Base-by-base conservation (phyloP, 208 protist species). In the Leishmania amazonensis region DNA sequence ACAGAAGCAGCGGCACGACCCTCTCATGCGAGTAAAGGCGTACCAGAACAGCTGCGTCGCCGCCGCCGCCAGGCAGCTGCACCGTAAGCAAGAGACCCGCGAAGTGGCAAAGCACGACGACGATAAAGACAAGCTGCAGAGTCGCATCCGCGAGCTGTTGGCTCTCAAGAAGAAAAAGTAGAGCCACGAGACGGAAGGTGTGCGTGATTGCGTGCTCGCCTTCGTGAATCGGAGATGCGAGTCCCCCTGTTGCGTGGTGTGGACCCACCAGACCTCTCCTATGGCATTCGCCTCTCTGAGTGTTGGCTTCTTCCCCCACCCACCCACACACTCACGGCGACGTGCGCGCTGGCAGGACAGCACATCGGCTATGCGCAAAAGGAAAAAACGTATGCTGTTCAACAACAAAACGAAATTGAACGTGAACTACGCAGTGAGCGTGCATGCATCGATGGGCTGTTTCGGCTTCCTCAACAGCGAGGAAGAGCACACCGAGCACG, bases 1-100 rank as follows among this genome's bases (percentile, higher is more conserved):
- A 21, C 84, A 95, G 77, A 97, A 97, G 79, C 79, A 89, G 62
- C 81, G 86, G 9, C 85, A 93, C 17, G 94, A 97, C 75, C 94
- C 94, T 6, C 81, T 96, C 11, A 51, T 84, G 49, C 85, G 88
- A 38, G 87, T 96, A 65, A 76, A 88, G 79, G 75, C 84, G 45
- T 90, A 93, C 74, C 84, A 95, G 53, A 94, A 97, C 78, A 78
- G 80, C 35, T 89, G 84, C 1, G 90, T 97, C 60, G 91, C 93
- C 8, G 87, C 75, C 11, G 93, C 89, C 5, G 94, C 94, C 3
- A 74, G 81, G n/a, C 78, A 86, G 60, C 84, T 86, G 78, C 74
- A 84, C 19, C 78, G 81, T 13, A 75, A 88, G 62, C 72, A 81
- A 64, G 81, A 85, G 73, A 58, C 72, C 9, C 64, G 53, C 13